Conservation (phyloP, 1,284 basidiomycete species). For the Afroboletus lepidellus region DNA sequence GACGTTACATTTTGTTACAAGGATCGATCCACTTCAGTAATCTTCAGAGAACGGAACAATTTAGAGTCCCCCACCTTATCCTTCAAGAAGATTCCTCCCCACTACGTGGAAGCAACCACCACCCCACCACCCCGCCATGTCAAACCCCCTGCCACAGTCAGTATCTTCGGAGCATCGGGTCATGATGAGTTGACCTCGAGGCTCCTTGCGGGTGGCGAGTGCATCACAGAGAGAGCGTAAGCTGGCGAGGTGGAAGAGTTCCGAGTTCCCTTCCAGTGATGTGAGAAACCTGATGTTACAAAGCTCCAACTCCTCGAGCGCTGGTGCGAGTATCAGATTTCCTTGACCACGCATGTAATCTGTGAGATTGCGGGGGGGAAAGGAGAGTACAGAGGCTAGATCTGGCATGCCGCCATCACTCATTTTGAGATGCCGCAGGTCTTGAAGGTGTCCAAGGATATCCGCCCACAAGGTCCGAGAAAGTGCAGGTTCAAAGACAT, state of each 20-base stretch:
- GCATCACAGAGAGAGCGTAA: neutral
- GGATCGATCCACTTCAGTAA: too few relatives aligned
- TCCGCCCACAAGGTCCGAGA: neutral
- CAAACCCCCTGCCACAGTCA: neutral
- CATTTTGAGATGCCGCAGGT: conserved; percentile 1
- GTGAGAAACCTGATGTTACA: neutral
- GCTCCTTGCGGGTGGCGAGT: neutral
- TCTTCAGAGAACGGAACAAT: too few relatives aligned
- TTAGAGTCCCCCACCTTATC: too few relatives aligned
- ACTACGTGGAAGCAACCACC: neutral
- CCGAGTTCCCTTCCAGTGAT: neutral
- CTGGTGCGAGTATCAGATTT: neutral
- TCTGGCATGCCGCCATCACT: neutral
- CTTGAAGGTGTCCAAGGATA: neutral
- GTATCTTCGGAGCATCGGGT: neutral
- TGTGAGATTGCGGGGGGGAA: neutral
- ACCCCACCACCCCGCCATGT: neutral
- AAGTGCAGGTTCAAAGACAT: neutral
- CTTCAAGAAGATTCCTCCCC: too few relatives aligned
- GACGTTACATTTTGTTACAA: too few relatives aligned
- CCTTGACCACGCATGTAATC: neutral
- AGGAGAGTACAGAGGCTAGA: neutral
- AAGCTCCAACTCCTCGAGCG: neutral
- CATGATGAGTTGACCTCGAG: neutral
- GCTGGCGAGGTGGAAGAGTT: neutral